Base-by-base conservation (phyloP, 2,329 filamentous ascomycete species). In the Tolypocladium cylindrosporum region DNA sequence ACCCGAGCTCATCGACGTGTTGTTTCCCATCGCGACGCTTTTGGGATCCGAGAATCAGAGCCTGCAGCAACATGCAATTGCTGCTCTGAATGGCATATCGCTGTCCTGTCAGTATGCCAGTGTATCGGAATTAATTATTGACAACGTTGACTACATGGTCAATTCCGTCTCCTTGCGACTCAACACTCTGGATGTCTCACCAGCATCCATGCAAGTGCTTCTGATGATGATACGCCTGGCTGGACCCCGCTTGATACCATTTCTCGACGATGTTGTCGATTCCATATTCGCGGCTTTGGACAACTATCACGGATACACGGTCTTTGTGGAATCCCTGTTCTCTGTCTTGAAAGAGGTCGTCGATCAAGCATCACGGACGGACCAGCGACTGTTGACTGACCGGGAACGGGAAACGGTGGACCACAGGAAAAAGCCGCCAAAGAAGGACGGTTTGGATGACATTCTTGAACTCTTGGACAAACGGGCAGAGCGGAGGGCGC, bases 121-220 rank as follows among this genome's bases (percentile, higher is more conserved):
- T 64, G 88, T 93, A 5, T 87, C 88, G 34, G 85, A 89, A 19
- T 77, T 99, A 62, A 87, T 99, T 43, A 83, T 97, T 36, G 85
- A 89, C 56, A 99, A 99, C 61, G 92, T 91, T 19, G 94, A 99
- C 71, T 99, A 99, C 70, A 89, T 99, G 73, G 87, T 97, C 60
- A 97, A 97, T 68, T 90, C 94, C 0, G 85, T 99, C 19, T 90
- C 90, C 0, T 74, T 97, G 60, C 89, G 91, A 61, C 81, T 99
- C 9, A 97, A 96, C 65, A 90, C 90, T 0, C 90, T 97, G 62
- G 91, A 97, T 62, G 87, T 97, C 56, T 93, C 91, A 0, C 92
- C 93, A 1, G 89, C 96, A 61, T 91, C 91, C 3, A 91, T 92
- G 3, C 89, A 93, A 64, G 94, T 97, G 2, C 74, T 99, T 54